Evolutionary conservation across 495 filamentous ascomycete species (phyloP), one percentile per base, ranked within the genome.

Genomic region (Podospora appendiculata): DNA sequence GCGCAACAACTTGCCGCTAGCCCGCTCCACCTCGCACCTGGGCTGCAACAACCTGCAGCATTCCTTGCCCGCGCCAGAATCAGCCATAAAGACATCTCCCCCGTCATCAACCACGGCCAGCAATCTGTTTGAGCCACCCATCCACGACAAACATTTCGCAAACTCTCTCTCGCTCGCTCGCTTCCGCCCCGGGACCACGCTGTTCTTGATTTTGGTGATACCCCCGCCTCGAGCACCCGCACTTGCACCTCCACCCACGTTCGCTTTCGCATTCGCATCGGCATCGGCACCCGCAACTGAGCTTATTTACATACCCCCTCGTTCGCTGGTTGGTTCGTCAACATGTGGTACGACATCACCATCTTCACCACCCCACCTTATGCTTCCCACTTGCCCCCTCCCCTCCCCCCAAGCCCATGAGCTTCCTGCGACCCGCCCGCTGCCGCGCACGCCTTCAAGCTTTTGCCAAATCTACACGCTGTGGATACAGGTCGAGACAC

Each of bases 321-420:
- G 45, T 51, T 61, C 35, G 61, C 50, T 62, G 56, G 57, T 51
- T 51, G 48, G 52, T 54, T 46, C 52, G 57, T 65, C 59, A 67
- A 58, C 52, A 67, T 67, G 64, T 67, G 64, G 64, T 67, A 67
- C 56, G 62, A 25, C 25, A 25, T 25, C 46, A 48, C 10, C 6
- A 53, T 56, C 45, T 41, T 12, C 6, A 55, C n/a, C n/a, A n/a
- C 50, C 53, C 53, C 51, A 46, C 53, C 54, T 45, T 53, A 9
- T 12, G 40, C 35, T 25, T n/a, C 36, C 19, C 44, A 46, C 47
- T n/a, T n/a, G n/a, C n/a, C n/a, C n/a, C n/a, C n/a, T 4, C 41
- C 32, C 33, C 39, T 25, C n/a, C 33, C n/a, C 33, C 51, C 36
- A 38, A 38, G 9, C 41, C 12, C 41, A 13, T 12, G 41, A 43